phyloP scores from a whole-genome alignment of 306 rosid species.

The Cucumis hystrix region DNA sequence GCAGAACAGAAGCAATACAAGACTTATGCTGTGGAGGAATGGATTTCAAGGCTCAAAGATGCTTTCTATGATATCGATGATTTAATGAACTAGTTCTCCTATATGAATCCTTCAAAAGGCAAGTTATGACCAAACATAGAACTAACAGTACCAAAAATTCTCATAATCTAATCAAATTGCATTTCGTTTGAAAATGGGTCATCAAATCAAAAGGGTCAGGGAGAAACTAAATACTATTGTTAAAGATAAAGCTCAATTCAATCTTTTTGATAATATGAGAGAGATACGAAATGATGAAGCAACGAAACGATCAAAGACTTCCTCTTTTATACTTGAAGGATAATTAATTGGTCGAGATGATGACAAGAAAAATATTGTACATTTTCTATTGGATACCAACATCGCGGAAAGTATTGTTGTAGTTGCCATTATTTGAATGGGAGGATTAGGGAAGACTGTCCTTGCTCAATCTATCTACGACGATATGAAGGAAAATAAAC shows the following conservation, averaged over 20 bases:
- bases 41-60: slow-evolving; percentile 15
- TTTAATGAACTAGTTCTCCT: slow-evolving; percentile 1
- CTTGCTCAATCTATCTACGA: neutral
- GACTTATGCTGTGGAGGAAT: neutral
- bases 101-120: neutral
- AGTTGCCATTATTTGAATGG: neutral
- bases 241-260: no score
- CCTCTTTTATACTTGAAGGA: no score
- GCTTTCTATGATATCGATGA: neutral
- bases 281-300: no score
- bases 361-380: neutral
- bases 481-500: neutral
- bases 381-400: neutral
- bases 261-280: no score
- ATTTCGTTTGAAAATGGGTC: no score
- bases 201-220: no score
- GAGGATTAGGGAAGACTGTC: slow-evolving; percentile 1
- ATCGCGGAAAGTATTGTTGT: neutral
- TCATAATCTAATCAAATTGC: no score
- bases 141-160: no score
- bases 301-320: no score
- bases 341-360: neutral
- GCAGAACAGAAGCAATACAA: neutral
- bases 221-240: no score
- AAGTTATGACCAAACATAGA: neutral